These are phyloP conservation scores for Hygrocybe coccinea DNA, from an alignment of 768 basidiomycete genomes.

Conservation along the genomic window DNA sequence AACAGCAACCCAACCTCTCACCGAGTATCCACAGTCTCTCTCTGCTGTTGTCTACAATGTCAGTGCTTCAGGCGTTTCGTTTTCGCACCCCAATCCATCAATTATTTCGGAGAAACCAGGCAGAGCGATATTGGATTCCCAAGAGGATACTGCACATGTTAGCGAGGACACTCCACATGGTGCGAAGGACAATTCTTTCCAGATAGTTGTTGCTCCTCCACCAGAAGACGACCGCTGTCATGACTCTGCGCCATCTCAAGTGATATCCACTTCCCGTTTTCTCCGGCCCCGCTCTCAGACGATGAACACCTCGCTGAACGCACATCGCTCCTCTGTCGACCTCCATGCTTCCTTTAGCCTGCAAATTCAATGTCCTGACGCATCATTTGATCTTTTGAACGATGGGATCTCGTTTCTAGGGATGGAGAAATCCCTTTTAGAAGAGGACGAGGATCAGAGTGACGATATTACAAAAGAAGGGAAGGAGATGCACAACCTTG, in stretches of 20 bases:
- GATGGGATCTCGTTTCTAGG: slow-evolving; percentile 48
- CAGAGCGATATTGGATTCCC: too few relatives aligned
- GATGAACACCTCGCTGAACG: slow-evolving; percentile 12
- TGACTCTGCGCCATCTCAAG: slow-evolving; percentile 20
- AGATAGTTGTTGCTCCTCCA: not conserved
- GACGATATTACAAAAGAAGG: slow-evolving; percentile 27
- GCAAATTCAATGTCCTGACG: slow-evolving; percentile 42
- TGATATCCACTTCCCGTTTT: slow-evolving; percentile 16
- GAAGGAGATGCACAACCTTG: not conserved
- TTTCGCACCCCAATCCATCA: slow-evolving; percentile 4
- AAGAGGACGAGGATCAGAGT: slow-evolving; percentile 39
- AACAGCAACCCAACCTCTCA: not conserved
- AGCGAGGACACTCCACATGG: too few relatives aligned
- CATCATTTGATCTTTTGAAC: slow-evolving; percentile 48
- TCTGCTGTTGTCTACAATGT: slow-evolving; percentile 18
- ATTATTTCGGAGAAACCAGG: too few relatives aligned
- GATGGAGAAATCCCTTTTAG: slow-evolving; percentile 23
- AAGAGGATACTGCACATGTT: too few relatives aligned
- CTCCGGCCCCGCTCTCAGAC: slow-evolving; percentile 5
- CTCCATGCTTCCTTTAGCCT: slow-evolving; percentile 45
- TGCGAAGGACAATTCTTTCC: slow-evolving; percentile 1
- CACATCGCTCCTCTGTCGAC: slow-evolving; percentile 41
- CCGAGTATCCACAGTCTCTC: not conserved
- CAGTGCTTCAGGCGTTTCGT: slow-evolving; percentile 18
- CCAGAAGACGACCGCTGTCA: slow-evolving; percentile 8